A percentile compares a stretch with the other conserved stretches of the same genome.
These are phyloP conservation scores for Phaeosphaeria sp. DNA, from an alignment of 2,329 filamentous ascomycete genomes.

Conservation along the genomic window DNA sequence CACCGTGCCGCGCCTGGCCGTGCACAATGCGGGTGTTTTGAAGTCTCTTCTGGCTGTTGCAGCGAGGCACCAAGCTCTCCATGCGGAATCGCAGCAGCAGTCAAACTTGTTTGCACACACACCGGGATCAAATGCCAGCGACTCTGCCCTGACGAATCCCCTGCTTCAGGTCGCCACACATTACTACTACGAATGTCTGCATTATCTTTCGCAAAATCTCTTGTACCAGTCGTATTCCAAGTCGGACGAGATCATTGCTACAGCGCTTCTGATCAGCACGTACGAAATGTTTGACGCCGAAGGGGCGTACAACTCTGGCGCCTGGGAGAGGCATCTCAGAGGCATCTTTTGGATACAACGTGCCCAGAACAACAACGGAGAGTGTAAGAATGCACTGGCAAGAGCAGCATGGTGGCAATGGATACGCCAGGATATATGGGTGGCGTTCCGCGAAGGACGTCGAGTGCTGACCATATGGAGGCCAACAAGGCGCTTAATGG, in stretches of 20 bases:
- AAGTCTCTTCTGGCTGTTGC: constrained; percentile 65
- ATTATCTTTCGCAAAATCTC: constrained; percentile 67
- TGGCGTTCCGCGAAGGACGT: constrained; percentile 65
- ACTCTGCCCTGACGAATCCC: constrained; percentile 27
- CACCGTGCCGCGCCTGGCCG: constrained; percentile 45
- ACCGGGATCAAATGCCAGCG: constrained; percentile 13
- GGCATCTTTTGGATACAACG: constrained; percentile 71
- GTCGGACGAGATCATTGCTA: constrained; percentile 65
- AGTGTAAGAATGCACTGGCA: constrained; percentile 59
- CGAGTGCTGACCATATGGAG: constrained; percentile 65
- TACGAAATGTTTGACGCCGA: constrained; percentile 71
- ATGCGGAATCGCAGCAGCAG: constrained; percentile 31
- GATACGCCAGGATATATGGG: constrained; percentile 71
- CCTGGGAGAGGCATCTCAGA: constrained; percentile 68
- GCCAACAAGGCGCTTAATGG: constrained; percentile 56
- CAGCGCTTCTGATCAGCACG: constrained; percentile 65
- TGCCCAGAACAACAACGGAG: constrained; percentile 67
- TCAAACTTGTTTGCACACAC: constrained; percentile 38
- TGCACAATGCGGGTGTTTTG: constrained; percentile 63
- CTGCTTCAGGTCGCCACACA: constrained; percentile 49
- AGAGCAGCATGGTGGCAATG: constrained; percentile 71
- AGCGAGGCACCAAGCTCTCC: constrained; percentile 58
- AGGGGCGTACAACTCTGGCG: constrained; percentile 49
- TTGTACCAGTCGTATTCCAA: constrained; percentile 64
- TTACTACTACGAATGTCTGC: constrained; percentile 69